Conservation (phyloP, 352 stramenopile genomes). For the Peronospora destructor region DNA sequence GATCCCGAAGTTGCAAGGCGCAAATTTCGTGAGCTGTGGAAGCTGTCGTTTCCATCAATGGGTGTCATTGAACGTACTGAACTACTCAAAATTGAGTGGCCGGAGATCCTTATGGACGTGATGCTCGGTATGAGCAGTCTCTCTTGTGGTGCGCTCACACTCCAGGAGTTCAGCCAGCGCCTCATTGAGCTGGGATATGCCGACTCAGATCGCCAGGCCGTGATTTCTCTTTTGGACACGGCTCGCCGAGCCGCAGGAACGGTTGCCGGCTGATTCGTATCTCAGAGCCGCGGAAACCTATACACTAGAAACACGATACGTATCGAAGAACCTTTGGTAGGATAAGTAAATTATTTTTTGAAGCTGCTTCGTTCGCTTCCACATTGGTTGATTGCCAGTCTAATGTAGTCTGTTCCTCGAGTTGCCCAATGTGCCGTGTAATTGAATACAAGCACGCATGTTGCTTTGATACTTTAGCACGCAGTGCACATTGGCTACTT, state of each 20-base stretch:
- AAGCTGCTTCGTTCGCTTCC: constrained; percentile 21
- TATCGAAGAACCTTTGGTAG: constrained; percentile 22
- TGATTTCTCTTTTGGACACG: constrained; percentile 53
- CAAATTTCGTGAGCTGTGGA: constrained; percentile 74
- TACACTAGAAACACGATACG: constrained; percentile 22
- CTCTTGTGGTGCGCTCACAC: constrained; percentile 53
- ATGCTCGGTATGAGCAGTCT: constrained; percentile 79
- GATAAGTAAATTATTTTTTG: constrained; percentile 44
- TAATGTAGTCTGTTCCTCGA: background rate
- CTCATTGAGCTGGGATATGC: constrained; percentile 59
- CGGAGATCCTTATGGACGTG: constrained; percentile 60
- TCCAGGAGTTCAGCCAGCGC: constrained; percentile 46
- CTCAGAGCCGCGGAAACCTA: constrained; percentile 9
- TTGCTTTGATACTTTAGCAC: constrained; percentile 7
- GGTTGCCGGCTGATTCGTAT: constrained; percentile 8
- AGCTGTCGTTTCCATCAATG: constrained; percentile 70
- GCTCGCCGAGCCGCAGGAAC: constrained; percentile 25
- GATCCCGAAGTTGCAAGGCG: constrained; percentile 27
- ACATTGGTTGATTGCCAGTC: background rate
- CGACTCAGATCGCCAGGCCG: constrained; percentile 44
- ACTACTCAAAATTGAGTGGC: constrained; percentile 57
- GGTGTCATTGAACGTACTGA: constrained; percentile 49
- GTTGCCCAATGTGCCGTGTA: background rate
- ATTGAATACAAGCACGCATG: background rate
- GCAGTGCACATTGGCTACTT: constrained; percentile 12